Conservation (phyloP, 805 yeast genomes). For the Kregervanrija delftensis region DNA sequence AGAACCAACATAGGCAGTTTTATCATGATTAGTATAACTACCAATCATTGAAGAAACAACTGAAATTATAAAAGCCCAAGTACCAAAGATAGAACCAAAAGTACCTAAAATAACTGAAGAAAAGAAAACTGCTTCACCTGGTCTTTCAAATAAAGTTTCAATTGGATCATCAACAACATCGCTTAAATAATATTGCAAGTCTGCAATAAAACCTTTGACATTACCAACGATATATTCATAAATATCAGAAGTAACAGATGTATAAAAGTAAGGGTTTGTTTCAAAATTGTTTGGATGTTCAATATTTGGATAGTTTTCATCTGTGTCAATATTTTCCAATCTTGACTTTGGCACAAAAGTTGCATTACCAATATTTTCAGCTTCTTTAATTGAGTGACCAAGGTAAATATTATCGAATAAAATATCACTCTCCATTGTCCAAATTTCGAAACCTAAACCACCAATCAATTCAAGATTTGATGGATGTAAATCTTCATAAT, state of each 20-base stretch:
- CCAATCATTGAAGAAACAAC: conserved; percentile 20
- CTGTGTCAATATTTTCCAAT: conserved; percentile 40
- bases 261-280: conserved; percentile 12
- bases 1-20: conserved; percentile 1
- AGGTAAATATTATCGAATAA: conserved; percentile 78
- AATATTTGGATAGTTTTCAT: conserved; percentile 37
- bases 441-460: conserved; percentile 80
- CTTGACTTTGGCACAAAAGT: conserved; percentile 56
- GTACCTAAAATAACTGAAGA: conserved; percentile 34
- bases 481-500: conserved; percentile 51
- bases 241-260: conserved; percentile 10
- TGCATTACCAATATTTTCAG: conserved; percentile 73
- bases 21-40: conserved; percentile 4
- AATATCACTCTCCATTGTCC: conserved; percentile 76
- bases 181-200: conserved; percentile 19
- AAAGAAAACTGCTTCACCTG: conserved; percentile 44
- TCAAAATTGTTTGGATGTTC: conserved; percentile 33
- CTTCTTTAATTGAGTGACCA: conserved; percentile 80
- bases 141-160: conserved; percentile 36
- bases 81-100: conserved; percentile 36
- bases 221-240: conserved; percentile 10
- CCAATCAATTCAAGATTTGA: conserved; percentile 62
- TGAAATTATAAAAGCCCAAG: conserved; percentile 32
- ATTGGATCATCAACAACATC: conserved; percentile 41
- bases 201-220: conserved; percentile 15